A percentile compares a stretch with the other conserved stretches of the same genome.
Conservation (phyloP, 768 basidiomycete species). For the Tulasnella sp. region DNA sequence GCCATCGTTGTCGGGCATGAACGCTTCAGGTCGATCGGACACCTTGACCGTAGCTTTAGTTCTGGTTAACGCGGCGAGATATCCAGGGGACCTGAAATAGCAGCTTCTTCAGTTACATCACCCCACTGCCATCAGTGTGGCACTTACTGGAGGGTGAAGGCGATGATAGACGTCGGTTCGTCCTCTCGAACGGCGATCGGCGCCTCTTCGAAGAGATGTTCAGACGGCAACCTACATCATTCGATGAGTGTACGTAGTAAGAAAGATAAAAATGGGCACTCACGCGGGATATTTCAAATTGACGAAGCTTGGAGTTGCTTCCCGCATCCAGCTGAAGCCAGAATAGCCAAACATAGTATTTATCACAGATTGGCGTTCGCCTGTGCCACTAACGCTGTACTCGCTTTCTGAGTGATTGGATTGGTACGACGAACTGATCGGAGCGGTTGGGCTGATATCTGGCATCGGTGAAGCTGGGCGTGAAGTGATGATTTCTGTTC, state of each 20-base stretch:
- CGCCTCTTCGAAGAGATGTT: constrained; percentile 93
- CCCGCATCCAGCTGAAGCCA: constrained; percentile 38
- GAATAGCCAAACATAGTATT: constrained; percentile 31
- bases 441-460: constrained; percentile 18
- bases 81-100: constrained; percentile 68
- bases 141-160: constrained; percentile 83
- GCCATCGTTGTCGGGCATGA: constrained; percentile 85
- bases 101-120: constrained; percentile 32
- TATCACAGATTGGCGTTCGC: constrained; percentile 30
- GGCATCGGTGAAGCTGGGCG: constrained; percentile 26
- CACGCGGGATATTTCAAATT: constrained; percentile 38
- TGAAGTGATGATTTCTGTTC: constrained; percentile 17
- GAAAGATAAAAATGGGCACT: constrained; percentile 6
- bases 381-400: constrained; percentile 19
- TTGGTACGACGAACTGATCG: constrained; percentile 7
- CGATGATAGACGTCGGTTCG: constrained; percentile 97
- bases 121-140: not conserved
- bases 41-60: constrained; percentile 64
- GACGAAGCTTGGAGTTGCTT: constrained; percentile 25
- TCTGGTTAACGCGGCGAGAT: constrained; percentile 76
- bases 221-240: constrained; percentile 42
- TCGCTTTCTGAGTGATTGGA: constrained; percentile 33
- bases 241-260: not conserved
- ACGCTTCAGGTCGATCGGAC: constrained; percentile 74
- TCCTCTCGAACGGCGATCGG: constrained; percentile 94